Base-by-base conservation (phyloP, 495 filamentous ascomycete species). In the Lasiosphaeria ovina region DNA sequence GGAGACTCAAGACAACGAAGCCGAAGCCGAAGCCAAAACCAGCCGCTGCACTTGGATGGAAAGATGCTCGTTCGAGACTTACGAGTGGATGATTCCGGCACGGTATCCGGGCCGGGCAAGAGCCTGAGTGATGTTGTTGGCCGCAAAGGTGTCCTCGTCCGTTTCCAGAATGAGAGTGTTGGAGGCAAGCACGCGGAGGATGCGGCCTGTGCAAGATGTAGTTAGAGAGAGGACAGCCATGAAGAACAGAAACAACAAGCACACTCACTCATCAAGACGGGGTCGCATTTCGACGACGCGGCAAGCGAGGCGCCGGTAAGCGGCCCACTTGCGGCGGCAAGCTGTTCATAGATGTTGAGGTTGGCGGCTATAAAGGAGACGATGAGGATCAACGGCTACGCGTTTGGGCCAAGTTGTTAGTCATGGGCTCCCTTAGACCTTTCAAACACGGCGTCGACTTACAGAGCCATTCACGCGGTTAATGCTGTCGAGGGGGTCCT, bases 101-200 rank as follows among this genome's bases (percentile, higher is more conserved):
- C 76, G 66, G 35, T 69, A 67, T 7, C 57, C 62, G 0, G 57
- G 55, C 14, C 62, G 65, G 14, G 74, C 68, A 4, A 81, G 58
- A 14, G 64, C 60, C 9, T 63, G 53, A 42, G 77, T 78, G 6
- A 71, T 51, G 0, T 60, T 67, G 51, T 67, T 77, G 2, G 76
- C 73, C 0, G 53, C 51, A 50, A 74, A 83, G 10, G 63, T 44
- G 52, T 82, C 74, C 8, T 64, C 31, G 10, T 57, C 68, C 0
- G 63, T 62, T 63, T 82, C 76, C 35, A 65, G 60, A 47, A 83
- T 69, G 9, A 73, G 62, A 17, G 60, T 55, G 35, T 65, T 64
- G 7, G 78, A 76, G 6, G 74, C 74, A 7, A 80, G 61, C 61
- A 77, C 78, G 16, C 79, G 75, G n/a, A 81, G 65, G 54, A 83